A percentile compares a stretch with the other conserved stretches of the same genome.
phyloP scores from a whole-genome alignment of 768 basidiomycete genomes.

The Lentinula lateritia region DNA sequence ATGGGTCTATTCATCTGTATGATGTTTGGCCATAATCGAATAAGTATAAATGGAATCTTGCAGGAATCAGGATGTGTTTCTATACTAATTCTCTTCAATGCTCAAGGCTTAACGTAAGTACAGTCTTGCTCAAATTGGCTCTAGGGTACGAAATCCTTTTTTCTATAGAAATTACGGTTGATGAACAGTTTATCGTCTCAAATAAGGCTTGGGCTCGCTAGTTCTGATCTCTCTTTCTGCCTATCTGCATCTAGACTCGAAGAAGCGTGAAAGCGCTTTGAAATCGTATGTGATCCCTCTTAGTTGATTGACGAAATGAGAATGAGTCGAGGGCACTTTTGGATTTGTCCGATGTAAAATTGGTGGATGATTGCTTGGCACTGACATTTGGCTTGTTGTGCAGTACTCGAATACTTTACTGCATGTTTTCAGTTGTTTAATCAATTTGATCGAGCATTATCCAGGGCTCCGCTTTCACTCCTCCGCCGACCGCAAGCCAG shows the following conservation, averaged over 20 bases:
- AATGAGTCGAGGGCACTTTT: not conserved
- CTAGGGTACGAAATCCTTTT: not conserved
- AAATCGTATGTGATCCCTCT: no score
- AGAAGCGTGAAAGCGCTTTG: no score
- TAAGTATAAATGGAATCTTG: constrained; percentile 1
- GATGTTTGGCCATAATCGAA: not conserved
- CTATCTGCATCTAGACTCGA: no score
- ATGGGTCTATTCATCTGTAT: not conserved
- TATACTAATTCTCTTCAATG: not conserved
- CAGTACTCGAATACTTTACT: not conserved
- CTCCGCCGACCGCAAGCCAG: not conserved
- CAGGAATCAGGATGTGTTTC: not conserved
- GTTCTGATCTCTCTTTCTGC: no score
- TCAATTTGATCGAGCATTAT: not conserved
- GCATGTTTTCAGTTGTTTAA: not conserved
- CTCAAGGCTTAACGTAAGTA: not conserved
- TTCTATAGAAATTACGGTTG: not conserved
- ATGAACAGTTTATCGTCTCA: not conserved
- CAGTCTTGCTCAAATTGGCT: not conserved
- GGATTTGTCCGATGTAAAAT: not conserved
- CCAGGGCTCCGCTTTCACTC: not conserved
- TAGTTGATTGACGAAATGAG: no score
- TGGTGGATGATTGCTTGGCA: not conserved
- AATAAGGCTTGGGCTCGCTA: not conserved
- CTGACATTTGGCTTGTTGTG: not conserved